Evolutionary conservation across 2,329 filamentous ascomycete species (phyloP), one percentile per base, ranked within the genome.

Genomic region (Trichoderma harzianum): DNA sequence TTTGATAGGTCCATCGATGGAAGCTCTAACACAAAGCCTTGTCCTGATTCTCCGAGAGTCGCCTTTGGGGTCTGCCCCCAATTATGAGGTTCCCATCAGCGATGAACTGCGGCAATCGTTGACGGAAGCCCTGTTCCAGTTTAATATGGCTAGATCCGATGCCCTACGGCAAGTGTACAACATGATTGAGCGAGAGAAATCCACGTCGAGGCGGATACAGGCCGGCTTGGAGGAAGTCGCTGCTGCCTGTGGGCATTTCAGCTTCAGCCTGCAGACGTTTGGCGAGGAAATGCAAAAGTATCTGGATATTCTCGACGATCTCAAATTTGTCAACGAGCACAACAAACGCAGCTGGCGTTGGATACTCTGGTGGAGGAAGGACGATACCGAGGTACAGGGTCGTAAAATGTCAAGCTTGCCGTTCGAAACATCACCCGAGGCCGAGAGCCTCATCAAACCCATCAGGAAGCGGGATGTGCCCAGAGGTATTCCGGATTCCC

Each of bases 141-240:
- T 95, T 79, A 90, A 90, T 63, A 83, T 86, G 66, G 90, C 93
- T 21, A 88, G 94, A 74, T 88, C 88, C 71, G 88, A 92, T 63
- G 93, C 94, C 0, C 84, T 98, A 6, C 86, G 89, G 71, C 86
- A 90, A 70, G 85, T 97, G 1, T 97, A 97, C 79, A 89, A 88
- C 74, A 91, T 88, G 67, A 93, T 93, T 74, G 90, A 93, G 74
- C 85, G 92, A 55, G 87, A 87, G 24, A 88, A 88, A 69, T 85
- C 88, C 5, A 86, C 87, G 58, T 89, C 90, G 0, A 85, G 92
- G 53, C 91, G 91, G 72, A 86, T 93, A 14, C 90, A 95, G 78
- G 94, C 94, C 1, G 94, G 97, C 79, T 92, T 96, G 72, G 95
- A 98, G 80, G 95, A 97, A 80, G 93, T 97, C 12, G 93, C 94